Conservation (phyloP, 495 filamentous ascomycete species). For the Aspergillus baeticus region DNA sequence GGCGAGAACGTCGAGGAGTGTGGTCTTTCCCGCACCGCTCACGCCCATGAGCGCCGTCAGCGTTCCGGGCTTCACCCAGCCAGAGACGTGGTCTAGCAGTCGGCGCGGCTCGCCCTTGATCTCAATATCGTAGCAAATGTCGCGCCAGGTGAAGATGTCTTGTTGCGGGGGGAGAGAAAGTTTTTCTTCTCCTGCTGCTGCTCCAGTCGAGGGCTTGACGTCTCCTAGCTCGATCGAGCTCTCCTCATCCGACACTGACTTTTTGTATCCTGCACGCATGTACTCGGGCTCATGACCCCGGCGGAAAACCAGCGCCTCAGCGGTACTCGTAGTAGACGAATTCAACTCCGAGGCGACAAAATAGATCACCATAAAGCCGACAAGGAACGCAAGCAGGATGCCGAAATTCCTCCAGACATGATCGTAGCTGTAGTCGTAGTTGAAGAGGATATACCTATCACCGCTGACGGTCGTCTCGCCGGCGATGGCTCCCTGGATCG, state of each 20-base stretch:
- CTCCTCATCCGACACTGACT: neutral
- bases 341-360: constrained; percentile 45
- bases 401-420: constrained; percentile 69
- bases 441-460: constrained; percentile 50
- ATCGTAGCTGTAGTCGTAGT: constrained; percentile 53
- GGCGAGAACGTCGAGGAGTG: constrained; percentile 60
- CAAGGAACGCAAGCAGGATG: constrained; percentile 60
- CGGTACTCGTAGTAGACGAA: constrained; percentile 39
- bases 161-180: constrained; percentile 44
- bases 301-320: constrained; percentile 42
- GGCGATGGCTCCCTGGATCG: constrained; percentile 51
- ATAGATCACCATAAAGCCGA: constrained; percentile 55
- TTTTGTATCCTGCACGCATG: constrained; percentile 30
- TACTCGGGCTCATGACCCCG: constrained; percentile 37
- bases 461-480: constrained; percentile 53
- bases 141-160: constrained; percentile 73
- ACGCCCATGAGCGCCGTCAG: constrained; percentile 65
- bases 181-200: constrained; percentile 12
- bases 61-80: constrained; percentile 66
- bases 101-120: constrained; percentile 55
- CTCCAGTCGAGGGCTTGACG: constrained; percentile 13
- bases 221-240: constrained; percentile 9
- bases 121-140: constrained; percentile 69
- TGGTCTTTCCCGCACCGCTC: constrained; percentile 66
- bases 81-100: constrained; percentile 61